Evolutionary conservation across 306 rosid species (phyloP).

Genomic region (Rosa multiflora): DNA sequence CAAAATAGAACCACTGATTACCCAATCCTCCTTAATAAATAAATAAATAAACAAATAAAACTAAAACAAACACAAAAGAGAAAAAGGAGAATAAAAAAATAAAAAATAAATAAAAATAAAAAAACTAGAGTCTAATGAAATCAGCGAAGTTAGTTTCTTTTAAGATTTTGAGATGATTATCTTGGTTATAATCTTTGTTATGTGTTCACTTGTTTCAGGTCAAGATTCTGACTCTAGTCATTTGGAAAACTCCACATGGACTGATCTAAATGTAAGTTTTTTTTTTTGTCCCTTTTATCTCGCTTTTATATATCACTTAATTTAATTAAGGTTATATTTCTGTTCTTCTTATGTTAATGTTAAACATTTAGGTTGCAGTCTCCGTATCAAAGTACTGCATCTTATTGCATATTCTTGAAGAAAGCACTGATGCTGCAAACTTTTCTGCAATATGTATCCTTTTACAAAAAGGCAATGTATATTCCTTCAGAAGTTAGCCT

Average conservation of each 20-base stretch:
- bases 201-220: slow-evolving; percentile 28
- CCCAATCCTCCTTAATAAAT: background rate
- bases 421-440: slow-evolving; percentile 45
- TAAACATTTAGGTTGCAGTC: slow-evolving; percentile 43
- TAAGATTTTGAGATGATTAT: background rate
- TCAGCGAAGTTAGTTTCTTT: background rate
- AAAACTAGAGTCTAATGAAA: background rate
- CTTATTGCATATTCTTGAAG: slow-evolving; percentile 46
- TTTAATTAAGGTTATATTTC: background rate
- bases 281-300: background rate
- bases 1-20: background rate
- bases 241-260: slow-evolving; percentile 51
- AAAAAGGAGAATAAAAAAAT: background rate
- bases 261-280: slow-evolving; percentile 26
- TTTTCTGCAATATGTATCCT: slow-evolving; percentile 63
- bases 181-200: background rate
- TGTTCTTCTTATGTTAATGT: slow-evolving; percentile 3
- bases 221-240: slow-evolving; percentile 43
- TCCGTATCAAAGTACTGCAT: slow-evolving; percentile 49
- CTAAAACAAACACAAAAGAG: background rate
- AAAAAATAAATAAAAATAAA: background rate
- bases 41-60: background rate
- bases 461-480: background rate
- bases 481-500: slow-evolving; percentile 1
- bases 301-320: background rate